Evolutionary conservation across 1,284 basidiomycete species (phyloP), one percentile per base, ranked within the genome.

Genomic region (Bondarzewia mesenterica): DNA sequence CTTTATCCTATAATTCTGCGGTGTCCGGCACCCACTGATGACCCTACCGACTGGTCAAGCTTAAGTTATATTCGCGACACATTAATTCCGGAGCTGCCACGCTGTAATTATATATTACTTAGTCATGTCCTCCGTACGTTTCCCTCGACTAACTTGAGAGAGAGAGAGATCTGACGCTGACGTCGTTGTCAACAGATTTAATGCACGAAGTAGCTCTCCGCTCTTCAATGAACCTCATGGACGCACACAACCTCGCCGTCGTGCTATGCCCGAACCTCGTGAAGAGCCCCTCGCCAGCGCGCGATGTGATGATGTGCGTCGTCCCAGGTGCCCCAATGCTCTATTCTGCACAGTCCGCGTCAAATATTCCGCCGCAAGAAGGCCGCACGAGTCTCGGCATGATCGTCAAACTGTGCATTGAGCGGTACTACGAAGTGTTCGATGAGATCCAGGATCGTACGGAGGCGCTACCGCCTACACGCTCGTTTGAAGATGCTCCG

Each of bases 401-500:
- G 47, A 68, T 92, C 43, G 69, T 91, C 61, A 81, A 82, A 58
- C 66, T 88, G 32, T 90, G 86, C 63, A 89, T 92, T 49, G 77
- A 86, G 57, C 75, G 78, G 39, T 92, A 90, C 61, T 90, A 85
- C 61, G 89, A 92, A 61, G 70, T 92, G 27, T 92, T 92, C 58
- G 88, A 91, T 58, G 85, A 90, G 55, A 65, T 83, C 16, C 66
- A 63, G 50, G 88, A 89, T 63, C 75, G 80, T 16, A 74, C 72
- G 48, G 85, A 88, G 57, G 79, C 80, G 2, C 54, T 78, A 16
- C 66, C 65, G n/a, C 65, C 61, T 48, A 12, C 61, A 53, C 40
- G 59, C 55, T 29, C 61, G 21, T 42, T 60, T 25, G 23, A 56
- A 52, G 45, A 62, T 45, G 47, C 59, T 23, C 49, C 54, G 36